Evolutionary conservation across 2,329 filamentous ascomycete genomes (phyloP), one percentile per base, ranked within the genome.

Genomic region (Periconia sp.): DNA sequence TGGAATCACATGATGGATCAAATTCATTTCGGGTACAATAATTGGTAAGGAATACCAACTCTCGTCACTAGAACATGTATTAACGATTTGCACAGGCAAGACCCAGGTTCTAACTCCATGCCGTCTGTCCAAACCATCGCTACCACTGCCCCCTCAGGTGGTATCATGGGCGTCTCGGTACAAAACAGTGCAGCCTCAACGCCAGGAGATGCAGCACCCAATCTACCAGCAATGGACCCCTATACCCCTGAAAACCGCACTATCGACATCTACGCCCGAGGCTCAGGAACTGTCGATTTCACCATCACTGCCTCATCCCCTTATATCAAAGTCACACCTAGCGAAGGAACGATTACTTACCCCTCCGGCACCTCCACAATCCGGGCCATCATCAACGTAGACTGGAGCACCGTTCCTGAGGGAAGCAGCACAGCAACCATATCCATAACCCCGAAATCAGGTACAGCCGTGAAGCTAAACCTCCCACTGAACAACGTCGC

Each of bases 81-180:
- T 33, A 22, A 72, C 73, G 4, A 34, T 8, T 15, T n/a, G 76
- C 77, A 63, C 81, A 62, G 84, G 84, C 85, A 88, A 63, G 84
- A 88, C 57, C 83, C 85, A 0, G 85, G 85, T 81, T 73, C 82
- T 17, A 85, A 88, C 56, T 76, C 78, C 0, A 76, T 85, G 12
- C 83, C 84, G 0, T 76, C 79, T 2, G 73, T 88, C 9, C 77
- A 84, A 60, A 84, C 82, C 0, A 71, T 87, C 15, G 84, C 81
- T 0, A 88, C 56, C 6, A 55, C 44, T 1, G 54, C 56, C 1
- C 56, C 57, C 2, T 56, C 54, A 1, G 38, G 38, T 1, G 57
- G 57, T 15, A 22, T 56, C 2, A 28, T 61, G n/a, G 57, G 84
- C 17, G 71, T 88, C 38, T 74, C 79, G 2, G 75, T 85, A 1